These are phyloP conservation scores for Begonia peltatifolia DNA, from an alignment of 306 rosid species.

Conservation along the genomic window DNA sequence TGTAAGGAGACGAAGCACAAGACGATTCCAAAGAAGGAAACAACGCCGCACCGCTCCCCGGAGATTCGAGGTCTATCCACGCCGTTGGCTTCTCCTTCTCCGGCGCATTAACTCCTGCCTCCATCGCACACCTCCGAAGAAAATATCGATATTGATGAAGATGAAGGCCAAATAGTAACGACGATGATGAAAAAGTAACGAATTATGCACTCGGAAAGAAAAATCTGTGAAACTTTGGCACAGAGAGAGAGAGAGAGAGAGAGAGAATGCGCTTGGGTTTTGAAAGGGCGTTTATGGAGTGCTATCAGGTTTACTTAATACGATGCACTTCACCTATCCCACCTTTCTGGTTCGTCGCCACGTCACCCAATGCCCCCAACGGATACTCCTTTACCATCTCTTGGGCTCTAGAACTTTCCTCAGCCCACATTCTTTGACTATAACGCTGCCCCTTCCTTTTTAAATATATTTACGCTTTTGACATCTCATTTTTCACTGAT, in stretches of 20 bases:
- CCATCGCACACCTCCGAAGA: constrained; percentile 16
- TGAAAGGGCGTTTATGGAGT: no score
- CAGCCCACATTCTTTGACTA: no score
- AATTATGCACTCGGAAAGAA: background rate
- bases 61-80: constrained; percentile 41
- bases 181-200: background rate
- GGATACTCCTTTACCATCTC: no score
- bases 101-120: constrained; percentile 38
- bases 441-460: no score
- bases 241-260: background rate
- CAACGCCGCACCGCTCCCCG: constrained; percentile 25
- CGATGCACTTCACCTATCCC: background rate
- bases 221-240: background rate
- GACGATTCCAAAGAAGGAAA: constrained; percentile 24
- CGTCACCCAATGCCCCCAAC: background rate
- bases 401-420: no score
- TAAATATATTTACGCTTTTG: no score
- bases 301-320: background rate
- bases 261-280: background rate
- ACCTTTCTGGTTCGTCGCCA: background rate
- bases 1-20: constrained; percentile 32
- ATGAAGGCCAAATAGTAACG: background rate
- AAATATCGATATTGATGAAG: background rate
- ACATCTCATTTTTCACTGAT: no score
- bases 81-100: constrained; percentile 7